Evolutionary conservation across 352 stramenopile genomes (phyloP).

Genomic region (Elongisporangium undulatum): DNA sequence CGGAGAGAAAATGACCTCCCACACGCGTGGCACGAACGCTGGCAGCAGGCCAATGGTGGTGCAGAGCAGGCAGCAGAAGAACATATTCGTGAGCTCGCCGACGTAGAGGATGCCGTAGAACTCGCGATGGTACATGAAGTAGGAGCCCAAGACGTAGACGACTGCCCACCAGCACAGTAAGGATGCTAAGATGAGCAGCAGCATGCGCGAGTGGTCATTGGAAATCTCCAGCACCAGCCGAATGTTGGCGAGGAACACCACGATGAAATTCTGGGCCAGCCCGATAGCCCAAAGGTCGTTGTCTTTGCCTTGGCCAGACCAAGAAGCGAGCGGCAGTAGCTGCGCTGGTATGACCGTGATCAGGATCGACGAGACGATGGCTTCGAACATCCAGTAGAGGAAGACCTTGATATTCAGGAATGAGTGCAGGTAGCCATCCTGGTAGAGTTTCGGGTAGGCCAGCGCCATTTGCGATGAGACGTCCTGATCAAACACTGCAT

Average conservation of each 20-base stretch:
- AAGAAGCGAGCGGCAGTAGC: slow-evolving; percentile 35
- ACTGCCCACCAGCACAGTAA: slow-evolving; percentile 47
- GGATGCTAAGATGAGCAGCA: slow-evolving; percentile 27
- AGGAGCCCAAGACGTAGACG: slow-evolving; percentile 39
- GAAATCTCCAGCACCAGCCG: slow-evolving; percentile 49
- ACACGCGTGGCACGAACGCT: slow-evolving; percentile 25
- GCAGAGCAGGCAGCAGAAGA: slow-evolving; percentile 31
- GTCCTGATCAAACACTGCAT: slow-evolving; percentile 55
- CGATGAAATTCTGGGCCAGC: slow-evolving; percentile 56
- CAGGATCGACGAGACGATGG: slow-evolving; percentile 36
- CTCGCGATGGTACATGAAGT: slow-evolving; percentile 48
- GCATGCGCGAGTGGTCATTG: slow-evolving; percentile 14
- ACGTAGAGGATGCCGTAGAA: slow-evolving; percentile 56
- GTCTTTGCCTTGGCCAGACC: slow-evolving; percentile 43
- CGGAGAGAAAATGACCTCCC: slow-evolving; percentile 29
- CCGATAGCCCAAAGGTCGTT: slow-evolving; percentile 68
- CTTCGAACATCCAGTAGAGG: slow-evolving; percentile 55
- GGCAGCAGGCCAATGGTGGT: slow-evolving; percentile 20
- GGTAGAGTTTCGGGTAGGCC: slow-evolving; percentile 43
- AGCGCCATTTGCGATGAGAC: slow-evolving; percentile 41
- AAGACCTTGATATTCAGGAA: slow-evolving; percentile 53
- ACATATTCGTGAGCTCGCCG: slow-evolving; percentile 31
- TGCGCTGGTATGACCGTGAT: slow-evolving; percentile 41
- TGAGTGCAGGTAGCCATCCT: slow-evolving; percentile 38
- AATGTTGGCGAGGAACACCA: slow-evolving; percentile 52